phyloP scores from a whole-genome alignment of 345 rosid genomes.

The Gossypium bickii region DNA sequence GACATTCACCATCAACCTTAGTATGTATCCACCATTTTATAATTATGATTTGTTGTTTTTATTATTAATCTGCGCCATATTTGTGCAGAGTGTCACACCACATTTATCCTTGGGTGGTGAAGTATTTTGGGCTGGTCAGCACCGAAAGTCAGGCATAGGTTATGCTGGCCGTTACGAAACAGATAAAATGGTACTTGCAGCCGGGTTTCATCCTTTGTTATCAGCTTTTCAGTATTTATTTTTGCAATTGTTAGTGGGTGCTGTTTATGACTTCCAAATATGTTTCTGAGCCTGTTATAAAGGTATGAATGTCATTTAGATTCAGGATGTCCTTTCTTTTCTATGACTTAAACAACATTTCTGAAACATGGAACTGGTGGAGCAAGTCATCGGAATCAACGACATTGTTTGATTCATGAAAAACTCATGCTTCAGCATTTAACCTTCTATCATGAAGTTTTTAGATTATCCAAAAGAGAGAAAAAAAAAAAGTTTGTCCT shows the following conservation, averaged over 20 bases:
- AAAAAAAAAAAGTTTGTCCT: not conserved
- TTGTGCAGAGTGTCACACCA: constrained; percentile 57
- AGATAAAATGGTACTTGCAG: constrained; percentile 66
- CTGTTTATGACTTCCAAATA: not conserved
- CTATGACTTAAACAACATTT: not conserved
- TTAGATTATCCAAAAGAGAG: not conserved
- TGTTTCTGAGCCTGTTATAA: not conserved
- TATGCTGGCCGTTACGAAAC: constrained; percentile 89
- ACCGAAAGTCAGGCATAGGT: constrained; percentile 88
- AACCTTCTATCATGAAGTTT: not conserved
- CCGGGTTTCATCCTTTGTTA: constrained; percentile 9
- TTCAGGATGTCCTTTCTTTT: not conserved
- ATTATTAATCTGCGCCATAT: not conserved
- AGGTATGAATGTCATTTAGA: not conserved
- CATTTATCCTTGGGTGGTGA: constrained; percentile 85
- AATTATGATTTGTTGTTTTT: not conserved
- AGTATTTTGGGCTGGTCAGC: constrained; percentile 95
- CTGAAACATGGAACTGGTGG: not conserved
- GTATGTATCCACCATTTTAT: not conserved
- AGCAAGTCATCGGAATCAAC: not conserved
- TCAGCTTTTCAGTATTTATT: not conserved
- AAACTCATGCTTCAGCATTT: not conserved
- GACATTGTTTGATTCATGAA: not conserved
- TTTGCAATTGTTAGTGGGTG: not conserved
- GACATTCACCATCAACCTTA: not conserved